A percentile compares a stretch with the other conserved stretches of the same genome.
Evolutionary conservation across 805 yeast genomes (phyloP).

Genomic region (Torulaspora indica): DNA sequence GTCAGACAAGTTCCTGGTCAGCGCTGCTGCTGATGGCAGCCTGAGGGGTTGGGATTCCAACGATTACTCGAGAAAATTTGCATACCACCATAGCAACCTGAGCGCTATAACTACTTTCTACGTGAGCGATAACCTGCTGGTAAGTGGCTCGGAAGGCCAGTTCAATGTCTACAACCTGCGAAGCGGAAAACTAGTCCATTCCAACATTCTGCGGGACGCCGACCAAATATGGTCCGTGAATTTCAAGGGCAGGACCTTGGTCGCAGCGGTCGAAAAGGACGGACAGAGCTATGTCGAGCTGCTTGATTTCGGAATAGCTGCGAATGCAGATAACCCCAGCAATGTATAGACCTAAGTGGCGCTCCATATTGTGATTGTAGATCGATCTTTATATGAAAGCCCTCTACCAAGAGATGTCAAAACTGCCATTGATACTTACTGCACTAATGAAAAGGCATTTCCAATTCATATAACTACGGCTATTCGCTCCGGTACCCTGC

Average conservation of each 20-base stretch:
- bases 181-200: constrained; percentile 67
- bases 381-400: background rate
- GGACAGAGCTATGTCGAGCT: constrained; percentile 76
- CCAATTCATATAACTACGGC: no score
- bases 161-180: constrained; percentile 82
- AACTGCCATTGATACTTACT: no score
- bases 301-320: constrained; percentile 59
- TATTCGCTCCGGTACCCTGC: no score
- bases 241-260: constrained; percentile 76
- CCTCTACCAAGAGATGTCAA: no score
- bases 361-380: background rate
- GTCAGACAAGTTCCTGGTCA: constrained; percentile 69
- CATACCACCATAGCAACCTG: constrained; percentile 71
- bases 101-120: constrained; percentile 91
- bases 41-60: constrained; percentile 90
- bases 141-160: constrained; percentile 86
- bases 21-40: constrained; percentile 95
- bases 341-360: background rate
- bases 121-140: constrained; percentile 75
- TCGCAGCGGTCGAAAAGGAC: constrained; percentile 82
- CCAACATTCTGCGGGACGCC: constrained; percentile 66
- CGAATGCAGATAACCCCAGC: background rate
- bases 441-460: constrained; percentile 9
- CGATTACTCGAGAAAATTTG: constrained; percentile 57
- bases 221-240: constrained; percentile 95